Evolutionary conservation across 164 flowering plant species (phyloP), one percentile per base, ranked within the genome.

Genomic region (Chimonanthus salicifolius): DNA sequence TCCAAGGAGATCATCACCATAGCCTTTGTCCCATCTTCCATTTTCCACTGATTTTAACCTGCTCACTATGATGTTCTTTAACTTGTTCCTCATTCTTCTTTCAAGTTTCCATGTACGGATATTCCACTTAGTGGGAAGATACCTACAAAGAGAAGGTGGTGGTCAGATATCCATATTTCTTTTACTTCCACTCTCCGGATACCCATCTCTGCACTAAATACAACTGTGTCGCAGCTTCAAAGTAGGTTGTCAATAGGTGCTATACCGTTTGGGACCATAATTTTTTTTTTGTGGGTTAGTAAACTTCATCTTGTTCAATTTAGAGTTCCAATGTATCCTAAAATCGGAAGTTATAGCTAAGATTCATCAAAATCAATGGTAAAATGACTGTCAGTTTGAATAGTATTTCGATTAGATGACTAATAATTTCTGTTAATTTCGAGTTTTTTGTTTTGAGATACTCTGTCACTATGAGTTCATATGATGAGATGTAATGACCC

Each of bases 121-220:
- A 20, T 63, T 63, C 66, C 66, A 63, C 66, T 11, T 63, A 18
- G 46, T 63, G 2, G 66, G 66, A 63, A 63, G 66, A 63, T 63
- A 63, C 44, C 66, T 63, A 44, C 66, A 63, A 63, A 33, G 1
- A 44, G 45, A 54, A 54, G 66, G 6, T 18, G 44, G 44, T 63
- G 66, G 4, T 18, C 20, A 33, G n/a, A 62, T 18, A 54, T 10
- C 3, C 10, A 54, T 54, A 7, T 54, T 54, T 54, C 60, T 16
- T 16, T 54, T 54, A 54, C 8, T 54, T 10, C 15, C 2, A 54
- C 13, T 54, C 0, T 7, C 16, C 13, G 6, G 16, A 54, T 8
- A 54, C 16, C 2, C 60, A 54, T 20, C 21, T 16, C 10, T 54
- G 60, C 15, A 4, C 10, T 54, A 11, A 4, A 10, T 7, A 1